phyloP scores from a whole-genome alignment of 1,139 yeast genomes.

The Kodamaea suecica region DNA sequence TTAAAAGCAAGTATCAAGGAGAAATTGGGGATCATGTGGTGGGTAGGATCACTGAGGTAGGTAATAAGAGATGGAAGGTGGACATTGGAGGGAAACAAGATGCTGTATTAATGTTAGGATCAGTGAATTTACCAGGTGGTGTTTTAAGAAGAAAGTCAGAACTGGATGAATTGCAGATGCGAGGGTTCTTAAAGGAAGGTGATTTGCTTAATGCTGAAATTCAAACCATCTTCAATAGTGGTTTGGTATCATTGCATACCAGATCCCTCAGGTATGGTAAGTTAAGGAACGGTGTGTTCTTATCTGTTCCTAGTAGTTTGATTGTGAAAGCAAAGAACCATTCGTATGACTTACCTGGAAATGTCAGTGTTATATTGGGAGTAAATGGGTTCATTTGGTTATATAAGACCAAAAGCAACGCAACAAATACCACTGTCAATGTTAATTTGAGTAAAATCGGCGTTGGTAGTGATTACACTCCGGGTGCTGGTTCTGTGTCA shows the following conservation, averaged over 20 bases:
- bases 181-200: conserved; percentile 93
- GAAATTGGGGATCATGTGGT: conserved; percentile 96
- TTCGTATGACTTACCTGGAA: conserved; percentile 83
- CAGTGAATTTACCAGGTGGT: conserved; percentile 97
- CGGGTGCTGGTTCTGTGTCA: conserved; percentile 62
- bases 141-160: conserved; percentile 90
- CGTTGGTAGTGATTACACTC: conserved; percentile 46
- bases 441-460: conserved; percentile 30
- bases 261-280: conserved; percentile 94
- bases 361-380: conserved; percentile 84
- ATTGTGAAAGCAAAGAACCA: conserved; percentile 85
- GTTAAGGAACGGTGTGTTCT: conserved; percentile 82
- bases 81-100: conserved; percentile 93
- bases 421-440: conserved; percentile 14
- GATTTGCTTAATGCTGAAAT: conserved; percentile 95
- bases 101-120: conserved; percentile 88
- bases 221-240: conserved; percentile 84
- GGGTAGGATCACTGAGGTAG: conserved; percentile 93
- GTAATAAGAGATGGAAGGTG: conserved; percentile 92
- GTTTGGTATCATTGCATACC: conserved; percentile 91
- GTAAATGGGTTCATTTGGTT: conserved; percentile 96
- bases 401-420: conserved; percentile 54
- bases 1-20: conserved; percentile 83
- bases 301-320: conserved; percentile 77
- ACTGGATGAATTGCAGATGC: conserved; percentile 94